Evolutionary conservation across 257 asterid genomes (phyloP).

Genomic region (Solanum dulcamara): DNA sequence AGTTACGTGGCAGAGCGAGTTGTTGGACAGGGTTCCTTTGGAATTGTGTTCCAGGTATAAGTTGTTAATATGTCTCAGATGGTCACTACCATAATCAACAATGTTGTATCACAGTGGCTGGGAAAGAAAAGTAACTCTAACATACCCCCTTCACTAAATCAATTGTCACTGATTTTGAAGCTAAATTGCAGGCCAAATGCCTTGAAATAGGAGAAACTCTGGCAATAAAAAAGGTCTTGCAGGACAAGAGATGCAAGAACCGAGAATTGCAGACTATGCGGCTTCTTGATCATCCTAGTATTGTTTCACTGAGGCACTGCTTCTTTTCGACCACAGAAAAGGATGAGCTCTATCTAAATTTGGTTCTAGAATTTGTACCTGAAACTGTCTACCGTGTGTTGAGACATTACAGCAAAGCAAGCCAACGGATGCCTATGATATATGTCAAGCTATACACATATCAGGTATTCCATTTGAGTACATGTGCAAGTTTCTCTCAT

Average conservation of each 20-base stretch:
- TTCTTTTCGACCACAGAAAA: conserved; percentile 77
- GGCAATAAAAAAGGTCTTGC: conserved; percentile 72
- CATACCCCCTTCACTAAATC: not conserved
- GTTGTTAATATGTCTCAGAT: not conserved
- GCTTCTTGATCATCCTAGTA: conserved; percentile 76
- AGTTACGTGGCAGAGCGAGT: conserved; percentile 91
- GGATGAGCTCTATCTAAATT: conserved; percentile 66
- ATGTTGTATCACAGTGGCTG: not conserved
- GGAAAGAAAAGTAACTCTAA: not conserved
- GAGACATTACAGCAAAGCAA: conserved; percentile 66
- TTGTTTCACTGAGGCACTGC: conserved; percentile 65
- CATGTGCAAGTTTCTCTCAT: not conserved
- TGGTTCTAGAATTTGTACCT: conserved; percentile 77
- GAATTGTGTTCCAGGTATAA: conserved; percentile 77
- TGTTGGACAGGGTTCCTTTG: conserved; percentile 88
- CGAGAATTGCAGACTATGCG: conserved; percentile 77
- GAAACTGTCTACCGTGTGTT: conserved; percentile 64
- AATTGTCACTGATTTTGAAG: not conserved
- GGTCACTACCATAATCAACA: not conserved
- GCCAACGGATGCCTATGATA: conserved; percentile 71
- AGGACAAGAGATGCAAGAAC: conserved; percentile 75
- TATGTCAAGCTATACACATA: conserved; percentile 72
- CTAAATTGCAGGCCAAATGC: conserved; percentile 53
- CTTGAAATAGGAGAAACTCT: conserved; percentile 70
- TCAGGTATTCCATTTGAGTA: conserved; percentile 30